Percentiles rank a stretch among this genome's conserved stretches.
phyloP scores from a whole-genome alignment of 305 asterid species.

The Rubia balearica region DNA sequence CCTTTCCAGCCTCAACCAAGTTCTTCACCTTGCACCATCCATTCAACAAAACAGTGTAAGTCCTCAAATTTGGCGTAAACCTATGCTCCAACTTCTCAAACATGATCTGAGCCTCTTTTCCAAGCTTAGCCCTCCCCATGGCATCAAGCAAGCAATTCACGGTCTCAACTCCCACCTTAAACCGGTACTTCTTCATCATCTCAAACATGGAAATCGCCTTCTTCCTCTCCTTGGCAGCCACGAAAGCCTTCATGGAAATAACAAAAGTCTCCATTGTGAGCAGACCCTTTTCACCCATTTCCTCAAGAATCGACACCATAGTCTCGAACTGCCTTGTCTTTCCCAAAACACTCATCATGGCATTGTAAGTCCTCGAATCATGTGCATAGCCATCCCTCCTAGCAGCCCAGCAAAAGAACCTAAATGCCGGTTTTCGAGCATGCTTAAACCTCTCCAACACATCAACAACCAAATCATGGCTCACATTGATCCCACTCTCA shows the following conservation, averaged over 20 bases:
- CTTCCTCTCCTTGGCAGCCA: constrained; percentile 81
- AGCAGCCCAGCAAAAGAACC: constrained; percentile 78
- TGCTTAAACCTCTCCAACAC: constrained; percentile 71
- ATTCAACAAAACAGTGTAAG: constrained; percentile 60
- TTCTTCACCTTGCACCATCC: constrained; percentile 85
- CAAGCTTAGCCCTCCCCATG: constrained; percentile 75
- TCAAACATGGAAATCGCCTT: constrained; percentile 71
- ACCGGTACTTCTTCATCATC: constrained; percentile 65
- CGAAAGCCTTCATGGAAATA: constrained; percentile 57
- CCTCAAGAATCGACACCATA: constrained; percentile 67
- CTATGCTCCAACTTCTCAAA: constrained; percentile 62
- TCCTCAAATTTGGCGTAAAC: constrained; percentile 54
- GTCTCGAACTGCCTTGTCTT: constrained; percentile 86
- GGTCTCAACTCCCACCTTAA: constrained; percentile 52
- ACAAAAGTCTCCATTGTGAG: constrained; percentile 56
- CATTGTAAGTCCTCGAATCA: constrained; percentile 60
- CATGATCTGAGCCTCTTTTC: constrained; percentile 64
- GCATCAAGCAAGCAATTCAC: constrained; percentile 75
- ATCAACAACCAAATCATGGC: constrained; percentile 63
- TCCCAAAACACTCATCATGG: constrained; percentile 66
- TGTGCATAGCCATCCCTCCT: constrained; percentile 48
- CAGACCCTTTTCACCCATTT: constrained; percentile 78
- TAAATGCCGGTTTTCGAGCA: constrained; percentile 89
- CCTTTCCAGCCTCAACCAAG: constrained; percentile 74
- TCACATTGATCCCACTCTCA: constrained; percentile 53